These are phyloP conservation scores for Pyrenochaeta sp. DNA, from an alignment of 2,329 filamentous ascomycete species.

Conservation along the genomic window DNA sequence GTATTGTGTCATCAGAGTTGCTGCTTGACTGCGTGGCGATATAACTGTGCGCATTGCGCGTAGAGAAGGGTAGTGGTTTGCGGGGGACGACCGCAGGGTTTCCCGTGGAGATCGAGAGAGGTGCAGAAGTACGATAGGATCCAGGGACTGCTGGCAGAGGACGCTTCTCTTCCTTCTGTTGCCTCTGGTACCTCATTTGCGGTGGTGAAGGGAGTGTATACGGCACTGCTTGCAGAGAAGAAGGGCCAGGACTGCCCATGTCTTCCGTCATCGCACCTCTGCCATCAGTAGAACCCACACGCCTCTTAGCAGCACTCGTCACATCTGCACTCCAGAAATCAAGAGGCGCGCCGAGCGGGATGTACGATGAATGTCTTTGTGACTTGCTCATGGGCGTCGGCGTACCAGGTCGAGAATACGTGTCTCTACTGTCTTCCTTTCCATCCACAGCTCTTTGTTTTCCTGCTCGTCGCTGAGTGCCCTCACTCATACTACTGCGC, in stretches of 20 bases:
- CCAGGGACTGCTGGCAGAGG: no score
- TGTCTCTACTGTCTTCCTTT: constrained; percentile 1
- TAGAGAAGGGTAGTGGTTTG: background rate
- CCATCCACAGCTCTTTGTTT: background rate
- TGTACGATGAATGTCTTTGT: constrained; percentile 22
- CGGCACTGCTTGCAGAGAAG: no score
- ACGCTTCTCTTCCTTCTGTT: no score
- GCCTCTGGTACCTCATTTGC: background rate
- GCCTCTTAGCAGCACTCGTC: no score
- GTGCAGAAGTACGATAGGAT: background rate
- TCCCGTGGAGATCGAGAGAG: no score
- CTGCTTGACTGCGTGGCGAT: constrained; percentile 6
- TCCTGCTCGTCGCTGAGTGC: constrained; percentile 1
- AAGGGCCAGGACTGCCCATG: no score
- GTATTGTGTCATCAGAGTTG: constrained; percentile 8
- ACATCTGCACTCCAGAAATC: no score
- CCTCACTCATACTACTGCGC: no score
- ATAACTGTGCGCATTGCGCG: constrained; percentile 2
- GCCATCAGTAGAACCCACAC: no score
- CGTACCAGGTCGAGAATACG: constrained; percentile 29
- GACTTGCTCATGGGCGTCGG: constrained; percentile 26
- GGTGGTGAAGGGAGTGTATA: background rate
- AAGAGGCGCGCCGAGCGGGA: constrained; percentile 12
- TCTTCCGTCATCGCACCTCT: no score
- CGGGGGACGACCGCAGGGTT: no score